Conservation (phyloP, 495 filamentous ascomycete genomes). For the Massariosphaeria phaeospora region DNA sequence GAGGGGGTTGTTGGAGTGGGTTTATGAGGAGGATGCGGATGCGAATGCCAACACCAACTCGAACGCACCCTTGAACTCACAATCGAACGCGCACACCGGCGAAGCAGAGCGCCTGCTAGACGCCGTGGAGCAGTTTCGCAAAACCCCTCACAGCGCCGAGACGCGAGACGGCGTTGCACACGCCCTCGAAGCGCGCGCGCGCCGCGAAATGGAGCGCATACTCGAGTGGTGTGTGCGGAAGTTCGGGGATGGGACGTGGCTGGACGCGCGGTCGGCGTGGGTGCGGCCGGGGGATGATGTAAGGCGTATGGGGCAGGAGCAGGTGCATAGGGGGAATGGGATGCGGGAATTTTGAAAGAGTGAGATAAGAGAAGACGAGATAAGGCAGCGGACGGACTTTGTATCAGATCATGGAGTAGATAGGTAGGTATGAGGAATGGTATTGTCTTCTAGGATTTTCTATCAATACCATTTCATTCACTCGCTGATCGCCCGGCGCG, state of each 20-base stretch:
- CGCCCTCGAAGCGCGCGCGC: slow-evolving; percentile 35
- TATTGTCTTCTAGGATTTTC: too few relatives aligned
- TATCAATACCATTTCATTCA: too few relatives aligned
- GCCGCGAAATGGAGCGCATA: slow-evolving; percentile 38
- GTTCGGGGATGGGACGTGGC: slow-evolving; percentile 42
- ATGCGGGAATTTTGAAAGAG: slow-evolving; percentile 19
- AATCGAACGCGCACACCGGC: too few relatives aligned
- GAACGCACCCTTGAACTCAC: too few relatives aligned
- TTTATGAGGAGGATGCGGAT: neutral
- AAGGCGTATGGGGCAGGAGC: slow-evolving; percentile 23
- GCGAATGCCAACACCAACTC: too few relatives aligned
- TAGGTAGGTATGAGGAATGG: too few relatives aligned
- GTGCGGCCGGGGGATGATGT: slow-evolving; percentile 39
- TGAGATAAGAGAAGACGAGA: too few relatives aligned
- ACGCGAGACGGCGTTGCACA: too few relatives aligned
- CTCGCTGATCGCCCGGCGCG: too few relatives aligned
- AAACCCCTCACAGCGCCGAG: neutral
- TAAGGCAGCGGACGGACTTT: too few relatives aligned
- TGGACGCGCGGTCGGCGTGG: slow-evolving; percentile 31
- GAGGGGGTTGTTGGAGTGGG: neutral
- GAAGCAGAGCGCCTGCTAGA: slow-evolving; percentile 8
- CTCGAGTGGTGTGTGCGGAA: slow-evolving; percentile 39
- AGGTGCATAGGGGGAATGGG: slow-evolving; percentile 3
- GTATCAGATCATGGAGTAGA: too few relatives aligned
- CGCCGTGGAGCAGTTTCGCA: slow-evolving; percentile 23